These are phyloP conservation scores for Hirsutella minnesotensis DNA, from an alignment of 2,329 filamentous ascomycete genomes.

Conservation along the genomic window DNA sequence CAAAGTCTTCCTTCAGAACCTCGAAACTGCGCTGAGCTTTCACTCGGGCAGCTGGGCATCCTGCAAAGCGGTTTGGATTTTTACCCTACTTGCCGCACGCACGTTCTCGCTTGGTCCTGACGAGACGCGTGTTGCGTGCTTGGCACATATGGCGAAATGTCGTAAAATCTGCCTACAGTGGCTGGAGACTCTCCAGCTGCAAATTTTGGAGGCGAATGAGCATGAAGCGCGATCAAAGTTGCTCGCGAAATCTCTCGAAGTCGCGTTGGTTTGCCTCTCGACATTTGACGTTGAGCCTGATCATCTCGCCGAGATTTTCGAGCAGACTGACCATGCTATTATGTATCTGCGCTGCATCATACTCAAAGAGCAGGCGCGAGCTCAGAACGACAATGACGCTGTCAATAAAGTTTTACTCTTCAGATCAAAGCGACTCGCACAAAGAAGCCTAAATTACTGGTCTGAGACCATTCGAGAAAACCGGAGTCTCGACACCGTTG, in stretches of 20 bases:
- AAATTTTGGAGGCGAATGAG: neutral
- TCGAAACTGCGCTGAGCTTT: neutral
- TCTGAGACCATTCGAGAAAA: neutral
- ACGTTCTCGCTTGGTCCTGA: neutral
- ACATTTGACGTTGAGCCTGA: constrained; percentile 2
- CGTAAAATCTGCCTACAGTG: neutral
- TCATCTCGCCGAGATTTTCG: neutral
- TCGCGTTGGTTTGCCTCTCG: constrained; percentile 2
- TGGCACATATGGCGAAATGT: neutral
- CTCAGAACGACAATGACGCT: neutral
- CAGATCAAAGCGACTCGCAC: neutral
- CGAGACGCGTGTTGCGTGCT: neutral
- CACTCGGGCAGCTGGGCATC: constrained; percentile 2
- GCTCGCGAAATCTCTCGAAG: neutral
- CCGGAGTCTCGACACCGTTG: neutral
- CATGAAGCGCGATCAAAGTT: neutral
- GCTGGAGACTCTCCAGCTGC: neutral
- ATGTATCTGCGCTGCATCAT: constrained; percentile 1
- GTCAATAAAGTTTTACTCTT: neutral
- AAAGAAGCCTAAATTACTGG: neutral
- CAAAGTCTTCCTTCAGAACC: neutral
- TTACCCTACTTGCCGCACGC: neutral
- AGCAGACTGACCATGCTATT: neutral
- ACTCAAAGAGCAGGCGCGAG: neutral
- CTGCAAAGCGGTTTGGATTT: neutral